Evolutionary conservation across 2,329 filamentous ascomycete species (phyloP).

Genomic region (Escovopsis sp.): DNA sequence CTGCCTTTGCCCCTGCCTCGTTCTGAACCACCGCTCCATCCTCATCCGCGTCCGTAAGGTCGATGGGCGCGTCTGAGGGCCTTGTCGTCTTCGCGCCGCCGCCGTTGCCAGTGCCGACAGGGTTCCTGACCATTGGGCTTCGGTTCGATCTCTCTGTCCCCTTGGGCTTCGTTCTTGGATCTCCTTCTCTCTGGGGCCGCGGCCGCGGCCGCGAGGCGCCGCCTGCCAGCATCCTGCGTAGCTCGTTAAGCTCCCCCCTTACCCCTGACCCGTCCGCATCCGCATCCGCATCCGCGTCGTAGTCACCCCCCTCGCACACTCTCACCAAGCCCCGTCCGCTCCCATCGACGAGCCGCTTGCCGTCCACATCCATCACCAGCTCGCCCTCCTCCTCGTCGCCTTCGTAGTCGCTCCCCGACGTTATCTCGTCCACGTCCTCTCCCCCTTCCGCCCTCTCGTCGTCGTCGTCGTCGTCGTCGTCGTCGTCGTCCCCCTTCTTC

Average conservation of each 20-base stretch:
- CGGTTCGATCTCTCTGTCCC: no score
- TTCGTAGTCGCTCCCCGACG: conserved; percentile 31
- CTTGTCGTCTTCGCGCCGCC: background rate
- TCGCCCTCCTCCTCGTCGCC: conserved; percentile 28
- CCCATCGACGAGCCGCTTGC: conserved; percentile 47
- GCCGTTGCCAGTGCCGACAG: conserved; percentile 1
- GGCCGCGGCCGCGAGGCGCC: background rate
- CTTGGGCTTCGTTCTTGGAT: no score
- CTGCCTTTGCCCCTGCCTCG: background rate
- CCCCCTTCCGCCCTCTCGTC: conserved; percentile 17
- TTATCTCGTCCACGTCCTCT: conserved; percentile 25
- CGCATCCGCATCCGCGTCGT: conserved; percentile 17
- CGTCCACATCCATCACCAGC: conserved; percentile 50
- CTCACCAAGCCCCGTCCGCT: conserved; percentile 55
- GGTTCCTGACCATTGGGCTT: conserved; percentile 3
- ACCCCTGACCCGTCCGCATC: conserved; percentile 22
- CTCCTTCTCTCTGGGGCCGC: background rate
- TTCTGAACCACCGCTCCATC: no score
- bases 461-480: conserved; percentile 14
- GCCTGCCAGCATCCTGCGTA: conserved; percentile 29
- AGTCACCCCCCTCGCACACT: conserved; percentile 55
- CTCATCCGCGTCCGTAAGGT: background rate
- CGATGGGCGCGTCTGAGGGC: background rate
- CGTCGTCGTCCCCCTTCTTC: conserved; percentile 18
- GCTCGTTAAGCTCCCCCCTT: conserved; percentile 44